phyloP scores from a whole-genome alignment of 2,329 filamentous ascomycete genomes.

The Calonectria henricotiae region DNA sequence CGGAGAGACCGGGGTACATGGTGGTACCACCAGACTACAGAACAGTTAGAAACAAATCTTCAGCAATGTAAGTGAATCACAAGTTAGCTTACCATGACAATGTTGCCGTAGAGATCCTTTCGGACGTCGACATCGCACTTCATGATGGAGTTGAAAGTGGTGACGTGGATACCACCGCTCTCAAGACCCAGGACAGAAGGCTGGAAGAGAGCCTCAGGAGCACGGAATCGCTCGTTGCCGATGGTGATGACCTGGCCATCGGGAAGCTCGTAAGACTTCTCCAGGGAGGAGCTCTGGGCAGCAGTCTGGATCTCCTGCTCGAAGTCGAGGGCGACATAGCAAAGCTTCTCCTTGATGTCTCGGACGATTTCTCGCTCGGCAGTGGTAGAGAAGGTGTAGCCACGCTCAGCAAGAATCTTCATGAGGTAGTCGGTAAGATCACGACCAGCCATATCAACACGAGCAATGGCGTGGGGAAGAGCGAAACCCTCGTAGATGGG shows the following conservation, averaged over 20 bases:
- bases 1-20: slow-evolving; percentile 99
- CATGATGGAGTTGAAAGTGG: slow-evolving; percentile 99
- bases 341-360: slow-evolving; percentile 99
- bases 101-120: slow-evolving; percentile 99
- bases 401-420: slow-evolving; percentile 99
- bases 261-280: slow-evolving; percentile 99
- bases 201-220: slow-evolving; percentile 99
- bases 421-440: slow-evolving; percentile 99
- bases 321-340: slow-evolving; percentile 99
- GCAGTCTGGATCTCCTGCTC: slow-evolving; percentile 99
- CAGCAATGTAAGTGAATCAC: slow-evolving; percentile 7
- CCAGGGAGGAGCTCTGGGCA: slow-evolving; percentile 97
- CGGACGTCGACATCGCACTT: slow-evolving; percentile 99
- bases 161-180: slow-evolving; percentile 98
- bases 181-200: slow-evolving; percentile 98
- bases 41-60: slow-evolving; percentile 54
- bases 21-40: slow-evolving; percentile 98
- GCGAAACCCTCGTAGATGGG: slow-evolving; percentile 99
- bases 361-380: slow-evolving; percentile 99
- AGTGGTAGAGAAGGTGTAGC: slow-evolving; percentile 99
- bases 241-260: slow-evolving; percentile 99
- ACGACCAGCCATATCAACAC: slow-evolving; percentile 99
- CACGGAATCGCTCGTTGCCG: slow-evolving; percentile 99
- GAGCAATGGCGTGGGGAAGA: slow-evolving; percentile 99
- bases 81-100: slow-evolving; percentile 92